Percentiles rank a stretch among this genome's conserved stretches.
phyloP scores from a whole-genome alignment of 2,329 filamentous ascomycete species.

The Aspergillus sp. region DNA sequence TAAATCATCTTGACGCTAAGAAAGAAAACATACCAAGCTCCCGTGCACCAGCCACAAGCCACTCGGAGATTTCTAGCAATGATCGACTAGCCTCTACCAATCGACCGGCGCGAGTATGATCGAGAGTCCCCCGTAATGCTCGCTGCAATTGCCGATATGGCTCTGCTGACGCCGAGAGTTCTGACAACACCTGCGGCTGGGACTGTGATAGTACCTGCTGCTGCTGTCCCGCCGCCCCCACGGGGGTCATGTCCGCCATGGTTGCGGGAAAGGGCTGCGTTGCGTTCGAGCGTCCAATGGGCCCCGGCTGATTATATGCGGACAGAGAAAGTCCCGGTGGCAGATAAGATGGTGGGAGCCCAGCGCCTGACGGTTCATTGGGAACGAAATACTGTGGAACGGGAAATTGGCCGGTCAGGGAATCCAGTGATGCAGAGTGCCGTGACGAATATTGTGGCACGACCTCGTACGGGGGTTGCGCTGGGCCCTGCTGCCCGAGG shows the following conservation, averaged over 20 bases:
- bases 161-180: slow-evolving; percentile 59
- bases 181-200: slow-evolving; percentile 35
- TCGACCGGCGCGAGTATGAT: slow-evolving; percentile 64
- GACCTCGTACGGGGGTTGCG: slow-evolving; percentile 69
- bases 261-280: slow-evolving; percentile 52
- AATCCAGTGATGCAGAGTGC: slow-evolving; percentile 75
- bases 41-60: slow-evolving; percentile 65
- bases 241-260: slow-evolving; percentile 51
- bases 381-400: slow-evolving; percentile 73
- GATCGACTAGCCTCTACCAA: slow-evolving; percentile 60
- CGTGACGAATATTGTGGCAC: slow-evolving; percentile 73
- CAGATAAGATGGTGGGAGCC: slow-evolving; percentile 63
- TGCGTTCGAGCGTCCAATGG: slow-evolving; percentile 52
- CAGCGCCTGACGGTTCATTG: slow-evolving; percentile 63
- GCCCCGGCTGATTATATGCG: slow-evolving; percentile 62
- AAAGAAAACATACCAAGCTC: slow-evolving; percentile 61
- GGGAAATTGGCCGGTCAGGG: slow-evolving; percentile 67
- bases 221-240: slow-evolving; percentile 40
- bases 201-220: slow-evolving; percentile 30
- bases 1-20: slow-evolving; percentile 21
- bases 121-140: slow-evolving; percentile 64
- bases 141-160: slow-evolving; percentile 65
- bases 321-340: slow-evolving; percentile 61
- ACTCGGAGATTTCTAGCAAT: slow-evolving; percentile 64
- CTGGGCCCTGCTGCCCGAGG: slow-evolving; percentile 63